Base-by-base conservation (phyloP, 306 rosid genomes). In the Prunus mume region DNA sequence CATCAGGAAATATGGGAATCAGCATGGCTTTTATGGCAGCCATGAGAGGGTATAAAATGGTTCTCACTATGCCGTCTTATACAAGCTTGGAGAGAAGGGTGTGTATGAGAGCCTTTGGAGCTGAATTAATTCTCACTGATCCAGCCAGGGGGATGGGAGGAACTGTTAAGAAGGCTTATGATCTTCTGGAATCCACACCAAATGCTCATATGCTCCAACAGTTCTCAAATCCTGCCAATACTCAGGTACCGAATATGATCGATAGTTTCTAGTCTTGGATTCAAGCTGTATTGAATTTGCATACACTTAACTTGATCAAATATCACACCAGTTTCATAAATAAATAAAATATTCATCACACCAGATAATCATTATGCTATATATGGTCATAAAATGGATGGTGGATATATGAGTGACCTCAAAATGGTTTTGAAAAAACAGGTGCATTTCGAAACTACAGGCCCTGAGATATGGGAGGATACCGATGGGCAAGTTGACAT, bases 381-480 rank as follows among this genome's bases (percentile, higher is more conserved):
- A 38, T 50, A 3, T 60, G 62, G 22, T 30, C 75, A 20, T 62
- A 25, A 69, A 15, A 78, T 49, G 18, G 46, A 55, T 74, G 41
- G 52, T 20, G 68, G 74, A 58, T 76, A 4, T 68, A 55, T 65
- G 38, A 80, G 38, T 80, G 55, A 66, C 69, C 75, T 47, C 43
- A 27, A 73, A 78, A 56, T 55, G 76, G 64, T 49, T 12, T 25
- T 72, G 0, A 38, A 60, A 47, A 47, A 73, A 63, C 84, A 95
- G 98, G 93, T 88, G 71, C 97, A 95, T 90, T 95, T 90, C 78
- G 97, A 95, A 82, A 92, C 98, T 51, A 95, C 98, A 12, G 98
- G 98, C 52, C 98, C 98, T 71, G 98, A 95, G 84, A 95, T 95
- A 79, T 95, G 98, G 97, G 98, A 95, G 79, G 98, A 95, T 76